Base-by-base conservation (phyloP, 2,329 filamentous ascomycete species). In the Claviceps lovelessii region DNA sequence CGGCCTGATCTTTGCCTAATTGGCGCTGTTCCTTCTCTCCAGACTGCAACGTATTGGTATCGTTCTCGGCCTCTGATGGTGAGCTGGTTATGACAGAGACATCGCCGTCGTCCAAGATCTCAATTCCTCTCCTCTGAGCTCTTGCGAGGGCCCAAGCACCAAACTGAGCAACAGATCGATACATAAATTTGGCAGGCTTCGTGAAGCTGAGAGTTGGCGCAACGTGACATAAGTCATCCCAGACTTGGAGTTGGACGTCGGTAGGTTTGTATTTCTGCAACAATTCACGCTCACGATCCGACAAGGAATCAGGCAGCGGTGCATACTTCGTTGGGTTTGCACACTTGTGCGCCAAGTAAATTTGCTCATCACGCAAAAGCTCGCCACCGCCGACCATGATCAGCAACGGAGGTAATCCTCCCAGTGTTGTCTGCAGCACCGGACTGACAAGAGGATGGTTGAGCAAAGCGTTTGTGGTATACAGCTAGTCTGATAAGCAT, bases 171-270 rank as follows among this genome's bases (percentile, higher is more conserved):
- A 96, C 83, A 1, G 88, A 88, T 50, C 91, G 81, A 67, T 89
- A 97, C 90, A 97, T 96, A 70, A 86, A 87, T 67, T 97, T 97
- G 49, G 91, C 93, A 0, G 93, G 93, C n/a, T 85, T 80, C 0
- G 91, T 97, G 67, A 95, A 97, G 62, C 88, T 95, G n/a, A 97
- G 76, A 0, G 90, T 96, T 0, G 91, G 88, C 0, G 86, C 84
- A 6, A 95, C 90, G 65, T 97, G 91, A 63, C 93, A 97, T 3
- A 97, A 73, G 62, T 95, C 87, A 56, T 97, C 91, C 90, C 91
- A 97, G 1, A 97, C 85, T 66, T 97, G 93, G 2, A 98, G 76
- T 65, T 96, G 90, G 0, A 97, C 91, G 61, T 95, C 81, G 0
- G 93, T 98, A 0, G 90, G 88, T 55, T 82, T 81, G 68, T 88